These are phyloP conservation scores for Neurospora sp. DNA, from an alignment of 495 filamentous ascomycete genomes.

Conservation along the genomic window DNA sequence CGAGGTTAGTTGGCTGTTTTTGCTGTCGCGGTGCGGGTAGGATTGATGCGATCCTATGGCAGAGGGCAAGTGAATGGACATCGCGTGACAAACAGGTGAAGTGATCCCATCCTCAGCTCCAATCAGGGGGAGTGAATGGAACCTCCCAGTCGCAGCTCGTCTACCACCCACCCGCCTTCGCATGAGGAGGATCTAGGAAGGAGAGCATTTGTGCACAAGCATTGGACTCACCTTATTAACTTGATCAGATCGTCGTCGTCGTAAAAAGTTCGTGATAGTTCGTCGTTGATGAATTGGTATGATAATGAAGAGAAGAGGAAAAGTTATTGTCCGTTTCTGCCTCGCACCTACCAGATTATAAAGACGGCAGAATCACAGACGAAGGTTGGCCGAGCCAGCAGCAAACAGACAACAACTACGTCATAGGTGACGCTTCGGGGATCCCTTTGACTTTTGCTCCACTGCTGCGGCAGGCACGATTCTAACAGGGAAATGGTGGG, in stretches of 20 bases:
- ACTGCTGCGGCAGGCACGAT: not conserved
- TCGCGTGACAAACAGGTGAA: not conserved
- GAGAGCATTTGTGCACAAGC: not conserved
- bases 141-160: not conserved
- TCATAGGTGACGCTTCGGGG: slow-evolving; percentile 17
- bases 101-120: not conserved
- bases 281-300: not conserved
- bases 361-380: not conserved
- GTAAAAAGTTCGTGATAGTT: not conserved
- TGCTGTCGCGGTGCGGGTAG: not conserved
- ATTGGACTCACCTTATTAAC: not conserved
- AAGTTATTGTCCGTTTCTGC: not conserved
- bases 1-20: not conserved
- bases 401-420: slow-evolving; percentile 7
- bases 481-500: not conserved
- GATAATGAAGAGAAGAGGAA: not conserved
- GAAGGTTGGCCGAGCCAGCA: not conserved
- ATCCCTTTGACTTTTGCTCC: not conserved
- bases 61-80: not conserved
- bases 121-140: not conserved
- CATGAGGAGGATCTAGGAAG: not conserved
- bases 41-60: not conserved
- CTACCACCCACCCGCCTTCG: not conserved
- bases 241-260: not conserved
- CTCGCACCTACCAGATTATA: not conserved